A percentile compares a stretch with the other conserved stretches of the same genome.
These are phyloP conservation scores for Syncephalastrum racemosum DNA, from an alignment of 371 early-diverging fungal genomes.

Conservation along the genomic window DNA sequence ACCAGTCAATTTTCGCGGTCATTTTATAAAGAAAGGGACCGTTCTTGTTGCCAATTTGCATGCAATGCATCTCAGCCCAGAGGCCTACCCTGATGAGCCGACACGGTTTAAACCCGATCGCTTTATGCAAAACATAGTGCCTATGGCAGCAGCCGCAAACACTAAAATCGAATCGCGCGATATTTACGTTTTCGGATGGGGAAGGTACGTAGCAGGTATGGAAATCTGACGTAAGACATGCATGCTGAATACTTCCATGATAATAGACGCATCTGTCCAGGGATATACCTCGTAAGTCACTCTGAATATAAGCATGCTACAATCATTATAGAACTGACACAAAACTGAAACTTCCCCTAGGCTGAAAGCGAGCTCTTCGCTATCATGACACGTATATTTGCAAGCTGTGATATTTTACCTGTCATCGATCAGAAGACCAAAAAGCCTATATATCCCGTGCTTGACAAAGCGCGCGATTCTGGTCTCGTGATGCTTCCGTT, in stretches of 20 bases:
- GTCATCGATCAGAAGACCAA: too few species aligned
- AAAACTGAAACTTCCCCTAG: too few species aligned
- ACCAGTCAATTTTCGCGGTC: slow-evolving; percentile 18
- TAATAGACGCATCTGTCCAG: too few species aligned
- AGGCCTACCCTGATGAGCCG: slow-evolving; percentile 8
- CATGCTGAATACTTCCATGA: too few species aligned
- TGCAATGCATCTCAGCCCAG: slow-evolving; percentile 20
- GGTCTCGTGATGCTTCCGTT: slow-evolving; percentile 15
- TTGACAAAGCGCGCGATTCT: slow-evolving; percentile 10
- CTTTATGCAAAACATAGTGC: slow-evolving; percentile 9
- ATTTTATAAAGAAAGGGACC: slow-evolving; percentile 34
- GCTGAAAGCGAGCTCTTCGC: too few species aligned
- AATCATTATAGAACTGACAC: too few species aligned
- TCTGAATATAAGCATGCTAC: too few species aligned
- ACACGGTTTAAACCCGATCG: slow-evolving; percentile 21
- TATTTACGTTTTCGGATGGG: slow-evolving; percentile 20
- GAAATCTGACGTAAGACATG: too few species aligned
- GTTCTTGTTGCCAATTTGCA: slow-evolving; percentile 17
- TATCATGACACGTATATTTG: too few species aligned
- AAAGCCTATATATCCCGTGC: slow-evolving; percentile 1
- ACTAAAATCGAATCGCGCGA: slow-evolving; percentile 11
- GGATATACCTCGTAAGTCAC: too few species aligned
- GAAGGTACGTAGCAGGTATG: slow-evolving; percentile 9
- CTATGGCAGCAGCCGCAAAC: slow-evolving; percentile 6
- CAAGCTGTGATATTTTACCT: too few species aligned